Conservation (phyloP, 768 basidiomycete species). For the Scleroderma bovista region DNA sequence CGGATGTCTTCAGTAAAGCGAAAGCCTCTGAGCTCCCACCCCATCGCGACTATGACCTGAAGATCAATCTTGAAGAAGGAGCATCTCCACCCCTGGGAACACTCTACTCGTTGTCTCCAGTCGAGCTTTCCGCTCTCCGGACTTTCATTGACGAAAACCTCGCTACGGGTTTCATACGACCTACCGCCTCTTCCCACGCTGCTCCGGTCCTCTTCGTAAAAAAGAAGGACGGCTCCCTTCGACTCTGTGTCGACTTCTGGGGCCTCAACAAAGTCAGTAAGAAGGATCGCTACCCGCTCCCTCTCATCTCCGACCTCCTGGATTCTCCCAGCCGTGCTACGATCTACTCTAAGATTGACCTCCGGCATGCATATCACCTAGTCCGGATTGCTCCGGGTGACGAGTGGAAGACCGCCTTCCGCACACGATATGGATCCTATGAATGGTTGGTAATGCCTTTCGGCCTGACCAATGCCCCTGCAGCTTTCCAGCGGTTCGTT, state of each 20-base stretch:
- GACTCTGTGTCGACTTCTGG: not conserved
- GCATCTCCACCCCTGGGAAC: no score
- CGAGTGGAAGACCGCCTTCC: not conserved
- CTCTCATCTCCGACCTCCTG: not conserved
- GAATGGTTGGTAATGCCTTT: constrained; percentile 20
- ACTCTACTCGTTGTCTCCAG: not conserved
- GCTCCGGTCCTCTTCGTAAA: constrained; percentile 21
- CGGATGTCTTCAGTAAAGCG: no score
- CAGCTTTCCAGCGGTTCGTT: constrained; percentile 27
- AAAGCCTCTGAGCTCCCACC: no score
- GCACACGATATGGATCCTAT: not conserved
- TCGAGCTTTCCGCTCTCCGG: not conserved
- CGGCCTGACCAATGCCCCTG: constrained; percentile 18
- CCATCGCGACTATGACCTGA: no score
- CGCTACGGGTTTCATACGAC: constrained; percentile 29
- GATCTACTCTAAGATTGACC: not conserved
- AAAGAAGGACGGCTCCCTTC: constrained; percentile 29
- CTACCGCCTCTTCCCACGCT: constrained; percentile 20
- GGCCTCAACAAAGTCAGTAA: not conserved
- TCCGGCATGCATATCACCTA: not conserved
- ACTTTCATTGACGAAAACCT: not conserved
- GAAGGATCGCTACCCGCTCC: not conserved
- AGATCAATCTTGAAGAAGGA: no score
- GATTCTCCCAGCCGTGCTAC: not conserved
- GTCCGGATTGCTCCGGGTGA: not conserved